Conservation (phyloP, 257 asterid species). For the Solanum megistacrolobum region DNA sequence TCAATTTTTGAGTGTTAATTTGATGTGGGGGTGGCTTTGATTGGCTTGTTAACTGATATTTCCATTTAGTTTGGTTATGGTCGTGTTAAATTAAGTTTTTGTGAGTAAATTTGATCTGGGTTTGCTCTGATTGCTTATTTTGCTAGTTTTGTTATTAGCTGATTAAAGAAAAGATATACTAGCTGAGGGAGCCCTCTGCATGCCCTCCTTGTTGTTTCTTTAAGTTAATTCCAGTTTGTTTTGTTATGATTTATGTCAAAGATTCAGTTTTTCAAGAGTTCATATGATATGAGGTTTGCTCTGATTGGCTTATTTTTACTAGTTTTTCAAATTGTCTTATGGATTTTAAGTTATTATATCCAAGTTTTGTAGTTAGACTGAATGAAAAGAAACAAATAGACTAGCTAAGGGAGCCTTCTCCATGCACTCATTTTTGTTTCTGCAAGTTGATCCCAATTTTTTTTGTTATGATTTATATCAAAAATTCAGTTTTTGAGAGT, state of each 20-base stretch:
- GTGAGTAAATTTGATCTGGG: not conserved
- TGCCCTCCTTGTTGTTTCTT: slow-evolving; percentile 59
- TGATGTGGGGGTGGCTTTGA: not conserved
- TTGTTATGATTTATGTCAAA: not conserved
- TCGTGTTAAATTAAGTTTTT: not conserved
- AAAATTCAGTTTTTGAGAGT: not conserved
- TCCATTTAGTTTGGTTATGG: not conserved
- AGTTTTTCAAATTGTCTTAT: not conserved
- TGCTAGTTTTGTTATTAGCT: slow-evolving; percentile 18
- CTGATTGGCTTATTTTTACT: not conserved
- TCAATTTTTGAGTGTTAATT: not conserved
- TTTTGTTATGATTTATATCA: not conserved
- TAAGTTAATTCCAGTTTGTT: slow-evolving; percentile 19
- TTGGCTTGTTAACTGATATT: not conserved
- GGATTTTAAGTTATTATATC: not conserved
- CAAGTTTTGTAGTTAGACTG: not conserved
- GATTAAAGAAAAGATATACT: not conserved
- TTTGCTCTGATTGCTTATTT: not conserved
- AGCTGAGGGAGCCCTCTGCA: slow-evolving; percentile 57
- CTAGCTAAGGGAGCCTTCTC: slow-evolving; percentile 53
- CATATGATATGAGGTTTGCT: not conserved
- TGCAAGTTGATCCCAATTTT: slow-evolving; percentile 21
- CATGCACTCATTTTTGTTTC: slow-evolving; percentile 59
- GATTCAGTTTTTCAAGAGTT: not conserved
- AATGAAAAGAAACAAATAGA: slow-evolving; percentile 16